These are phyloP conservation scores for Polytrichum formosum DNA, from an alignment of 225 moss, liverwort and hornwort species.

Conservation along the genomic window DNA sequence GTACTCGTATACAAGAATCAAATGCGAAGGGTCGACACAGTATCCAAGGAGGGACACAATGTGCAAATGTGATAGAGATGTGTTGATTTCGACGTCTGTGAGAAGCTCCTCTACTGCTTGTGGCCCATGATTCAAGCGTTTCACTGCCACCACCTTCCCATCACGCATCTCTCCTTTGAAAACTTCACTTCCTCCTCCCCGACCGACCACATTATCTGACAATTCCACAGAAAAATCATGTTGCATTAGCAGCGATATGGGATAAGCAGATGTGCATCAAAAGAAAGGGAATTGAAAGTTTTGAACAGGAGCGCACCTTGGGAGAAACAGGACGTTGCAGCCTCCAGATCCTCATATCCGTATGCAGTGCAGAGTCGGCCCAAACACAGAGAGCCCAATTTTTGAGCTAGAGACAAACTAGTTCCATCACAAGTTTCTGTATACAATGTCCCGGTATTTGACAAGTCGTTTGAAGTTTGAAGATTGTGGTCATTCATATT, in stretches of 20 bases:
- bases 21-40: constrained; percentile 42
- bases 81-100: constrained; percentile 52
- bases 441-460: not conserved
- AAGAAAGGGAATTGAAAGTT: no score
- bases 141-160: constrained; percentile 53
- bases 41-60: constrained; percentile 52
- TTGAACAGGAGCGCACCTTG: constrained; percentile 22
- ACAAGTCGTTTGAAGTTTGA: not conserved
- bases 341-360: constrained; percentile 29
- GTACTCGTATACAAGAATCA: constrained; percentile 57
- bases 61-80: constrained; percentile 34
- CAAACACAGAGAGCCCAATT: constrained; percentile 14
- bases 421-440: not conserved
- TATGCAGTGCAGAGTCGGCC: constrained; percentile 30
- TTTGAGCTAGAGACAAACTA: constrained; percentile 15
- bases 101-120: constrained; percentile 55
- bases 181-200: constrained; percentile 66
- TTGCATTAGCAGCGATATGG: no score
- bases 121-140: constrained; percentile 37
- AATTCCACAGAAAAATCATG: not conserved
- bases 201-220: constrained; percentile 61
- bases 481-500: not conserved
- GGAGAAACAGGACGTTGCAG: constrained; percentile 43
- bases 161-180: constrained; percentile 36
- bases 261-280: no score